These are phyloP conservation scores for Seiridium unicorne DNA, from an alignment of 2,329 filamentous ascomycete species.

Conservation along the genomic window DNA sequence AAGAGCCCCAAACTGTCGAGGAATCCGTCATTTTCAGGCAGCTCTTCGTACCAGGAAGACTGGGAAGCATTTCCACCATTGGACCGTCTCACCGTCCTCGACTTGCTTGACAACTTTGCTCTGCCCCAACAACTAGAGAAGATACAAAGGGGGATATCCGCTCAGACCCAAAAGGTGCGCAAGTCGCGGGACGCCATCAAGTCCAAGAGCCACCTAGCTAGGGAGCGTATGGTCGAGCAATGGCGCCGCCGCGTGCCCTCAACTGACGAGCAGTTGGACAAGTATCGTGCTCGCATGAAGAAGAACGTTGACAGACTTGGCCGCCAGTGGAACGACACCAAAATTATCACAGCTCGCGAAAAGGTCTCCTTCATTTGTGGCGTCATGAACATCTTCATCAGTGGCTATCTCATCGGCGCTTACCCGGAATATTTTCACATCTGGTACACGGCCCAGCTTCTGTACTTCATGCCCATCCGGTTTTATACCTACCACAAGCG, in stretches of 20 bases:
- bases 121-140: constrained; percentile 88
- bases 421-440: constrained; percentile 82
- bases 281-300: constrained; percentile 85
- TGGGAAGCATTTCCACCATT: constrained; percentile 85
- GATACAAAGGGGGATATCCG: constrained; percentile 77
- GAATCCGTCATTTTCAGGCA: constrained; percentile 78
- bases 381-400: constrained; percentile 96
- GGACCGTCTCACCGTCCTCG: constrained; percentile 87
- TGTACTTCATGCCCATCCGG: constrained; percentile 97
- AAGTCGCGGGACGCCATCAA: constrained; percentile 80
- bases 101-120: constrained; percentile 91
- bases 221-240: constrained; percentile 86
- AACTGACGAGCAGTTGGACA: constrained; percentile 88
- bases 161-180: constrained; percentile 81
- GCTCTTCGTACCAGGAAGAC: constrained; percentile 82
- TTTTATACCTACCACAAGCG: constrained; percentile 87
- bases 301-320: constrained; percentile 84
- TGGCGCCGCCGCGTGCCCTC: constrained; percentile 84
- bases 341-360: constrained; percentile 83
- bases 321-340: constrained; percentile 84
- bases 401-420: constrained; percentile 87
- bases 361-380: constrained; percentile 96
- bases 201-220: constrained; percentile 73
- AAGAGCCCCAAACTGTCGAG: constrained; percentile 65
- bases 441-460: constrained; percentile 86